Base-by-base conservation (phyloP, 2,329 filamentous ascomycete species). In the Fusarium coffeatum region DNA sequence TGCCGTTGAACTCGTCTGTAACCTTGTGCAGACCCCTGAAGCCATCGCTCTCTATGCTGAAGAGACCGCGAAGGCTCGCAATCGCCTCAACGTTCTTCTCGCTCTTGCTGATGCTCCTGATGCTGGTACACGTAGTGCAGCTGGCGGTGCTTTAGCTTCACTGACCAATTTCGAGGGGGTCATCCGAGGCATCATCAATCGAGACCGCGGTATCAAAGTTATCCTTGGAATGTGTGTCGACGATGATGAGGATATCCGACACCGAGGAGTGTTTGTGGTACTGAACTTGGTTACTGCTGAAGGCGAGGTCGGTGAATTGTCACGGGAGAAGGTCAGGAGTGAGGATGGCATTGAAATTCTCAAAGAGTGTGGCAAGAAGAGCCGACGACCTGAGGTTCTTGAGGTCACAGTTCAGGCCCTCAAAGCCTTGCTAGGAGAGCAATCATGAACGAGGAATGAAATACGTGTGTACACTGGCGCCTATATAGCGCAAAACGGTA, bases 21-120 rank as follows among this genome's bases (percentile, higher is more conserved):
- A 99, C 76, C 85, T 99, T 18, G 91, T 93, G 77, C 90, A 91
- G 59, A 86, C 86, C 3, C 87, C 90, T 0, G 85, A 89, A 37
- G 91, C 90, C 20, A 85, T 92, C 5, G 84, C 87, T 3, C 85
- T 92, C 28, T 95, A 93, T 72, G 90, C 89, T 0, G 90, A 92
- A 60, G 87, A 85, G 13, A 88, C 86, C 6, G 85, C 87, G 27
- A 87, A 91, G 65, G 92, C 93, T 1, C 87, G 86, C 27, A 90
- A 93, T 56, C 87, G 95, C 1, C 80, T 98, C 43, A 92, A 97
- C 76, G 89, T 98, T 41, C 83, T 99, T 1, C 87, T 98, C 15
- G 96, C 95, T 0, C 88, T 99, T 37, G 91, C 93, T 0, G 94
- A 98, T 76, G 90, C 93, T 3, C 92, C 97, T 53, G 94, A 98